These are phyloP conservation scores for Leptoxyphium fumago DNA, from an alignment of 2,329 filamentous ascomycete species.

Conservation along the genomic window DNA sequence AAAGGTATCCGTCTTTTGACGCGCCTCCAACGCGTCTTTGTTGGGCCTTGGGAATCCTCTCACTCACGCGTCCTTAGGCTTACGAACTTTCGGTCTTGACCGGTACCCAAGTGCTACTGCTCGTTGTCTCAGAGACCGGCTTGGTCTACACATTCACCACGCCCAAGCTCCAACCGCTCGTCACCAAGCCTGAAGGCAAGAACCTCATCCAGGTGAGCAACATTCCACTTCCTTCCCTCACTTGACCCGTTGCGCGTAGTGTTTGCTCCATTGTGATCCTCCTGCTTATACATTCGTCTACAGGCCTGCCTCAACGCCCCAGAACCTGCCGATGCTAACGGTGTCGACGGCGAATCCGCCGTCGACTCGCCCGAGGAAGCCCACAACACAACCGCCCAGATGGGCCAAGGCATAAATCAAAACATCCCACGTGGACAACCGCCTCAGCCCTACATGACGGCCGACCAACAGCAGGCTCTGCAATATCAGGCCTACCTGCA, in stretches of 20 bases:
- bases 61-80: constrained; percentile 42
- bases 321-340: constrained; percentile 64
- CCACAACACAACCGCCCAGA: constrained; percentile 37
- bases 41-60: not conserved
- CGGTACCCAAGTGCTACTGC: constrained; percentile 87
- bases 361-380: constrained; percentile 90
- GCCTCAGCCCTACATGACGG: constrained; percentile 21
- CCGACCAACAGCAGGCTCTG: constrained; percentile 23
- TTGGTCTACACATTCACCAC: constrained; percentile 98
- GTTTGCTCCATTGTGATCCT: not conserved
- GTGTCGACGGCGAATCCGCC: constrained; percentile 34
- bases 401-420: constrained; percentile 20
- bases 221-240: not conserved
- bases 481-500: constrained; percentile 26
- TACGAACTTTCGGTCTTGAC: constrained; percentile 96
- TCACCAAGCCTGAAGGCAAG: constrained; percentile 97
- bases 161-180: constrained; percentile 91
- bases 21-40: constrained; percentile 1
- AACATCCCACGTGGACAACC: constrained; percentile 16
- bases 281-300: constrained; percentile 1
- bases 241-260: constrained; percentile 4
- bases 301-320: constrained; percentile 94
- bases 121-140: constrained; percentile 94
- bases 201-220: constrained; percentile 82
- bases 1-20: constrained; percentile 50